A percentile compares a stretch with the other conserved stretches of the same genome.
Conservation (phyloP, 306 rosid genomes). For the Elaeagnus macrophylla region DNA sequence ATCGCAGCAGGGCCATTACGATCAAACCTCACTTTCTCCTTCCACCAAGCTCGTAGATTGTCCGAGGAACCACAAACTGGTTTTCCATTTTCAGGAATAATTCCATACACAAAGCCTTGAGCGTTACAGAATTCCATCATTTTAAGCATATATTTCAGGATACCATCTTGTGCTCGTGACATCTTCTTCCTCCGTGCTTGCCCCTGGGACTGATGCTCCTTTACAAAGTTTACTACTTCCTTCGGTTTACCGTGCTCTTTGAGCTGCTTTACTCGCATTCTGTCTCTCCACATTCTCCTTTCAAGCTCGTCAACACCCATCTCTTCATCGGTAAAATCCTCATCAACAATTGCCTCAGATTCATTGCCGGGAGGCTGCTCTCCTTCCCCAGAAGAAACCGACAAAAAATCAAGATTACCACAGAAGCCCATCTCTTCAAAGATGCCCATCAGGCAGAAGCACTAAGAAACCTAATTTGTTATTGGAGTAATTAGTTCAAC, state of each 20-base stretch:
- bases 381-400: conserved; percentile 40
- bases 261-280: conserved; percentile 45
- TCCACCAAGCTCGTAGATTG: conserved; percentile 95
- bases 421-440: conserved; percentile 19
- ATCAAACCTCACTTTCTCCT: conserved; percentile 78
- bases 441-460: too few species aligned
- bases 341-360: conserved; percentile 42
- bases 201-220: conserved; percentile 64
- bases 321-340: conserved; percentile 60
- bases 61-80: conserved; percentile 82
- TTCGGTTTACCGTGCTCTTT: conserved; percentile 53
- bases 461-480: too few species aligned
- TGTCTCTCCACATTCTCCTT: conserved; percentile 71
- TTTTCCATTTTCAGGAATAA: conserved; percentile 80
- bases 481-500: too few species aligned
- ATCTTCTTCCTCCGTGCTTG: conserved; percentile 88
- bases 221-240: conserved; percentile 50
- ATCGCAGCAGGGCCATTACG: conserved; percentile 90
- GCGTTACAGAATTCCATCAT: conserved; percentile 95
- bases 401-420: conserved; percentile 49
- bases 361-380: conserved; percentile 35
- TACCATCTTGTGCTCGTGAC: conserved; percentile 87
- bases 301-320: conserved; percentile 60
- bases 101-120: conserved; percentile 84
- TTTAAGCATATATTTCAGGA: conserved; percentile 76